Conservation (phyloP, 1,284 basidiomycete genomes). For the Sporisorium sorghi region DNA sequence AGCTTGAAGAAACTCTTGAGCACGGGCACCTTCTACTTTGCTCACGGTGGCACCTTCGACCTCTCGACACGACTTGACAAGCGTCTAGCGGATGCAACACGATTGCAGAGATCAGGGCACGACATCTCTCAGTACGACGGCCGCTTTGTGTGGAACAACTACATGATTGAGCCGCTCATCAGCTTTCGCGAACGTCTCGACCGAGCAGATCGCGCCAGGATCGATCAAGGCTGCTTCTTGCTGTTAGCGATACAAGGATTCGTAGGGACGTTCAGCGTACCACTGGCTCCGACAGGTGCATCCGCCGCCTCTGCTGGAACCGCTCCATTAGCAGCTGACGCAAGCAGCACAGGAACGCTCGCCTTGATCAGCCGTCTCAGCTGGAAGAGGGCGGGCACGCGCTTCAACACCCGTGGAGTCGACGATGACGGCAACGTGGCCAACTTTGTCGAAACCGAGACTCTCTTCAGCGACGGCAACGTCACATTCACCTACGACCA, state of each 20-base stretch:
- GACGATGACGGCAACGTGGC: slow-evolving; percentile 98
- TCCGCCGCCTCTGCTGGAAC: not conserved
- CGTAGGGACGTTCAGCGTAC: slow-evolving; percentile 76
- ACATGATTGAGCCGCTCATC: slow-evolving; percentile 81
- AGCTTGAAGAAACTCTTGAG: slow-evolving; percentile 91
- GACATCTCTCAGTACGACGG: slow-evolving; percentile 68
- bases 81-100: slow-evolving; percentile 71
- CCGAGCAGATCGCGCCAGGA: slow-evolving; percentile 76
- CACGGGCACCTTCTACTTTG: slow-evolving; percentile 93
- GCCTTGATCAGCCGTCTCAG: slow-evolving; percentile 85
- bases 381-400: slow-evolving; percentile 94
- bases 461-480: slow-evolving; percentile 84
- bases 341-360: slow-evolving; percentile 73
- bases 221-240: slow-evolving; percentile 73
- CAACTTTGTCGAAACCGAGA: slow-evolving; percentile 98
- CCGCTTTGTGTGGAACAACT: slow-evolving; percentile 80
- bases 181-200: slow-evolving; percentile 84
- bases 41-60: slow-evolving; percentile 84
- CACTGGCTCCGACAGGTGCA: slow-evolving; percentile 71
- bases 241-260: slow-evolving; percentile 92
- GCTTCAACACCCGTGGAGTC: slow-evolving; percentile 96
- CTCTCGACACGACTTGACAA: slow-evolving; percentile 71
- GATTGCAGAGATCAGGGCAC: slow-evolving; percentile 40
- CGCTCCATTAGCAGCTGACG: slow-evolving; percentile 70
- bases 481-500: slow-evolving; percentile 90